These are phyloP conservation scores for Dryadomyces quercivorus DNA, from an alignment of 2,329 filamentous ascomycete species.

Conservation along the genomic window DNA sequence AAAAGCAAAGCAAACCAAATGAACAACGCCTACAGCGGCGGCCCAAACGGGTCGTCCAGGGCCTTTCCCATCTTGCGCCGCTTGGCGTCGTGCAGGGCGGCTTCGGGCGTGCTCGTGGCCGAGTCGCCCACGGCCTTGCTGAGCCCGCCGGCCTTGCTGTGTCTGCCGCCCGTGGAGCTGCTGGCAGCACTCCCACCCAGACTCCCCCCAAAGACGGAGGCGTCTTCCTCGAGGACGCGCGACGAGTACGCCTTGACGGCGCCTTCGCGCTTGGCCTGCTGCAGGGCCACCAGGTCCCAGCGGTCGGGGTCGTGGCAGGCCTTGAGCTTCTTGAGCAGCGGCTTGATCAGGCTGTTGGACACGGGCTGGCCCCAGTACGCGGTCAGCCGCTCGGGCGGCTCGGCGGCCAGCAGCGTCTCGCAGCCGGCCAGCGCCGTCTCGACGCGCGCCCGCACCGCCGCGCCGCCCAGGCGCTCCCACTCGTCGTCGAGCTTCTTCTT, in stretches of 20 bases:
- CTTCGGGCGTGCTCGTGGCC: constrained; percentile 9
- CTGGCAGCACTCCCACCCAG: not conserved
- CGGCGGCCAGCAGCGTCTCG: constrained; percentile 39
- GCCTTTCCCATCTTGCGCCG: constrained; percentile 28
- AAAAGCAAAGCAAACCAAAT: too few relatives aligned
- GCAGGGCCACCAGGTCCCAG: constrained; percentile 57
- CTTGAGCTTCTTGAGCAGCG: constrained; percentile 56
- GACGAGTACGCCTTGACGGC: constrained; percentile 19
- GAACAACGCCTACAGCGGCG: constrained; percentile 18
- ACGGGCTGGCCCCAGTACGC: constrained; percentile 41
- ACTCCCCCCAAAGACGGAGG: constrained; percentile 29
- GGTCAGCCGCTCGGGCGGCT: constrained; percentile 42
- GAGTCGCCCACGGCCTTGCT: not conserved
- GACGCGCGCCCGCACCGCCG: constrained; percentile 32
- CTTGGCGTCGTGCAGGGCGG: constrained; percentile 24
- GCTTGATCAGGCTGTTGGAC: constrained; percentile 37
- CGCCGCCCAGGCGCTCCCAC: constrained; percentile 15
- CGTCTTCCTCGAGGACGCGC: constrained; percentile 23
- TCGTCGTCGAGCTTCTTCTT: constrained; percentile 8
- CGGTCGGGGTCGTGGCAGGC: constrained; percentile 64
- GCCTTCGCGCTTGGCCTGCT: constrained; percentile 49
- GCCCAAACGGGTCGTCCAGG: constrained; percentile 35
- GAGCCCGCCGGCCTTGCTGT: not conserved
- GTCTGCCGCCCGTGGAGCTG: not conserved
- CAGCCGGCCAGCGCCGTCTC: constrained; percentile 36